These are phyloP conservation scores for Mycosphaerella sp. DNA, from an alignment of 2,329 filamentous ascomycete genomes.

Conservation along the genomic window DNA sequence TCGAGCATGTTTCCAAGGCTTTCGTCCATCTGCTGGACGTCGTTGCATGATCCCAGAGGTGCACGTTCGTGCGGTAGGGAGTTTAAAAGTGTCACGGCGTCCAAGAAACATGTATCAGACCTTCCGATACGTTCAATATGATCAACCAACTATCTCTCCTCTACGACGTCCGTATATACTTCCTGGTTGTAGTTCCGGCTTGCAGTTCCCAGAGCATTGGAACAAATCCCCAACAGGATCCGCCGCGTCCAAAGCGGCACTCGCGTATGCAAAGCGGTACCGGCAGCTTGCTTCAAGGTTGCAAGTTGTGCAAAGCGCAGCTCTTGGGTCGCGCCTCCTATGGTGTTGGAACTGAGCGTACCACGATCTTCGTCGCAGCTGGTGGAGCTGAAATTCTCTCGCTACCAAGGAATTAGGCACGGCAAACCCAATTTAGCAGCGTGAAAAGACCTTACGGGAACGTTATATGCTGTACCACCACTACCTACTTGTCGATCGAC, in stretches of 20 bases:
- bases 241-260: background rate
- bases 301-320: background rate
- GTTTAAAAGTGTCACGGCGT: background rate
- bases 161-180: background rate
- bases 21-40: background rate
- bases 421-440: background rate
- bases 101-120: background rate
- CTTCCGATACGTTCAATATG: background rate
- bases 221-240: background rate
- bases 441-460: no score
- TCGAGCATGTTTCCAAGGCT: background rate
- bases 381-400: conserved; percentile 1
- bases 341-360: conserved; percentile 1
- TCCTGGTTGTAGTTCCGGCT: background rate
- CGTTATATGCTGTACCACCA: background rate
- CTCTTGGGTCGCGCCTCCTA: background rate
- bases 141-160: background rate
- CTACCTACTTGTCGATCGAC: background rate
- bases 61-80: no score
- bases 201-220: background rate
- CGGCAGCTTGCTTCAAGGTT: background rate
- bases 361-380: conserved; percentile 10
- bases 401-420: conserved; percentile 11
- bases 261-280: background rate
- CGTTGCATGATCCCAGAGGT: no score